A percentile compares a stretch with the other conserved stretches of the same genome.
Evolutionary conservation across 2,329 filamentous ascomycete genomes (phyloP).

Genomic region (Fusarium keratoplasticum): DNA sequence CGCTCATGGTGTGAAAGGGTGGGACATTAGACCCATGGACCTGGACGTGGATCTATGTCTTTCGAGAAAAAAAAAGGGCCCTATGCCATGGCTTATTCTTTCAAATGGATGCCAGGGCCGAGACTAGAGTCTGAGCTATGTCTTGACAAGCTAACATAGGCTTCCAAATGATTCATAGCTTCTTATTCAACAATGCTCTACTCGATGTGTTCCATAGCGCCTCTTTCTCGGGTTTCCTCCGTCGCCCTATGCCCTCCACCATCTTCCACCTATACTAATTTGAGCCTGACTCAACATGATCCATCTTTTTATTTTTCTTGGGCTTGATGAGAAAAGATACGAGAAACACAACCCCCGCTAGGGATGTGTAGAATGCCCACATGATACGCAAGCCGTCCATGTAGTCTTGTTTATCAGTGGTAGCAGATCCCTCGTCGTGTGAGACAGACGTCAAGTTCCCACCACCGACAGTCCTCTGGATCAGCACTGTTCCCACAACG

Average conservation of each 20-base stretch:
- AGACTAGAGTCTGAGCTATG: too few relatives aligned
- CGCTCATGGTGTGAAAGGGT: neutral
- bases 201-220: neutral
- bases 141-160: neutral
- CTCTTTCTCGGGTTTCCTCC: neutral
- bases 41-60: too few relatives aligned
- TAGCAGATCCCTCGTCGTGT: neutral
- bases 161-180: neutral
- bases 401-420: constrained; percentile 28
- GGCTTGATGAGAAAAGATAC: constrained; percentile 26
- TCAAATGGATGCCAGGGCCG: too few relatives aligned
- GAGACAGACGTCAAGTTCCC: constrained; percentile 30
- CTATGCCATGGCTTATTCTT: too few relatives aligned
- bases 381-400: constrained; percentile 29
- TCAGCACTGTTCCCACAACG: constrained; percentile 79
- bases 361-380: constrained; percentile 36
- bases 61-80: too few relatives aligned
- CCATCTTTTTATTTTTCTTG: neutral
- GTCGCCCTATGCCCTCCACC: neutral
- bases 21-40: neutral
- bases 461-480: constrained; percentile 59
- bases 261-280: neutral
- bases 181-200: neutral
- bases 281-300: neutral
- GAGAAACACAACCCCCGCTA: constrained; percentile 26